Conservation (phyloP, 345 rosid species). For the Isatis tinctoria region DNA sequence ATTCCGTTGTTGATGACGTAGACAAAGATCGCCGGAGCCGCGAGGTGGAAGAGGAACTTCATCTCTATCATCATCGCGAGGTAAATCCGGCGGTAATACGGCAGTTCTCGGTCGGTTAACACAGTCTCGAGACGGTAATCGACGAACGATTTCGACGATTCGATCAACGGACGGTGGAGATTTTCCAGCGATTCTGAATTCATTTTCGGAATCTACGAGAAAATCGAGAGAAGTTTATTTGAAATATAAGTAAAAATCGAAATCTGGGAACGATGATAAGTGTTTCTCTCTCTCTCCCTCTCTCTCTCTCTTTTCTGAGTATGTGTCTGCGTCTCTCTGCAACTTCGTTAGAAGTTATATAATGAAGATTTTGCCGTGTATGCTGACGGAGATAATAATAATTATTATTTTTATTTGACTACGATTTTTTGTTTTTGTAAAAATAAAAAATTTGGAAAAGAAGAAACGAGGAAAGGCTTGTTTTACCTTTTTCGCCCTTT, state of each 20-base stretch:
- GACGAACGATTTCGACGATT: constrained; percentile 27
- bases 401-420: background rate
- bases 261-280: background rate
- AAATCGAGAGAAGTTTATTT: background rate
- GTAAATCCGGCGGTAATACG: constrained; percentile 31
- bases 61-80: constrained; percentile 52
- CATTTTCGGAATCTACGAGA: background rate
- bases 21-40: constrained; percentile 54
- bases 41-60: constrained; percentile 42
- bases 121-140: constrained; percentile 47
- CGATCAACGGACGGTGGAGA: constrained; percentile 30
- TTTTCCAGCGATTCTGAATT: constrained; percentile 27
- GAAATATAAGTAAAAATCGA: background rate
- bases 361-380: constrained; percentile 25
- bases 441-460: no score
- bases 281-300: background rate
- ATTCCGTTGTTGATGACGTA: constrained; percentile 52
- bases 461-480: constrained; percentile 20
- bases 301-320: background rate
- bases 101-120: constrained; percentile 34
- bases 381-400: constrained; percentile 19
- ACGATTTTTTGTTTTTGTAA: background rate
- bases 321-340: constrained; percentile 6
- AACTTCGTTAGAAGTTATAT: constrained; percentile 4
- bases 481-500: background rate